Base-by-base conservation (phyloP, 768 basidiomycete genomes). In the Mycena albidolilacea region DNA sequence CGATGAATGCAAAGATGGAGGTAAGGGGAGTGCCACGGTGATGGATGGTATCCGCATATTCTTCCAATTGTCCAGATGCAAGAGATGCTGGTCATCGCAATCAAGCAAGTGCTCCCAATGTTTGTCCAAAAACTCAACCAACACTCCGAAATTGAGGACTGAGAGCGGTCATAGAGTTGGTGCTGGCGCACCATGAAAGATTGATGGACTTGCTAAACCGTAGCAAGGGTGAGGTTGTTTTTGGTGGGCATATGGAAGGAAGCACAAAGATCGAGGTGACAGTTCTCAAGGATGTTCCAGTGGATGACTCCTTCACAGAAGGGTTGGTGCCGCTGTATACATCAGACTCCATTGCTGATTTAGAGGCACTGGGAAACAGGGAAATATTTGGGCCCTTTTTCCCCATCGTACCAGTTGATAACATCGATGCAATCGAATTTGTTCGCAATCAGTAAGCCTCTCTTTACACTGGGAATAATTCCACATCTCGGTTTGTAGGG, bases 331-430 rank as follows among this genome's bases (percentile, higher is more conserved):
- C 59, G 8, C 7, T 37, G 23, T 19, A 8, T 21, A 37, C 43
- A 15, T 66, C 1, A 15, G 17, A 6, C 57, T 39, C 38, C 30
- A 1, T 59, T 7, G 44, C 30, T 23, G 30, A 35, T 5, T 35
- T 8, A 12, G 62, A 15, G 44, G 39, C 30, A 58, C 30, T 30
- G 30, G 30, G 30, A 21, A 55, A 21, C 74, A 93, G 93, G 72
- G 94, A 95, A 78, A 79, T 94, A 3, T 95, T 95, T 74, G 94
- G 92, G 0, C 93, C 94, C 0, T 79, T 95, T 30, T 77, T 95
- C 7, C 90, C 93, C 0, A 84, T 95, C 57, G 76, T 94, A 15
- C 82, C 89, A 0, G 86, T 94, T 0, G 87, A 90, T 41, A 82
- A 79, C 64, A 65, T 92, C 8, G 85, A 89, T 21, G 92, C 90